phyloP scores from a whole-genome alignment of 306 rosid species.

The Quercus ilex region DNA sequence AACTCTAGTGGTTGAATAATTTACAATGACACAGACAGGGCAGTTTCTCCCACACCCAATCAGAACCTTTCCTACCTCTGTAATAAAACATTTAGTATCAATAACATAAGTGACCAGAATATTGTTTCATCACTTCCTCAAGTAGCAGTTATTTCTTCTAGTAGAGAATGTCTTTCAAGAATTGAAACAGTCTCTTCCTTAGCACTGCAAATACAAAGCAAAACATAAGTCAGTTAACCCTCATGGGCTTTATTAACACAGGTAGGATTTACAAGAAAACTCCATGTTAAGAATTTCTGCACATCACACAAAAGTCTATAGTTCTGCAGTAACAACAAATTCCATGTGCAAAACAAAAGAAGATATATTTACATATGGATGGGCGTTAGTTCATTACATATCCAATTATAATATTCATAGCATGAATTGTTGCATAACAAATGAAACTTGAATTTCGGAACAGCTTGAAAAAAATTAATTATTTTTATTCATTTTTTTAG shows the following conservation, averaged over 20 bases:
- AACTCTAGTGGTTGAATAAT: background rate
- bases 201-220: constrained; percentile 48
- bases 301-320: background rate
- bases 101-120: constrained; percentile 1
- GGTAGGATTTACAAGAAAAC: background rate
- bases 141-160: constrained; percentile 32
- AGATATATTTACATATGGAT: background rate
- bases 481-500: background rate
- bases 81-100: background rate
- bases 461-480: background rate
- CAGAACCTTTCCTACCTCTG: background rate
- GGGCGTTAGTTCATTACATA: background rate
- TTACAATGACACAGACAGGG: background rate
- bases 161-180: constrained; percentile 54
- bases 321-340: background rate
- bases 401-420: background rate
- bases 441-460: background rate
- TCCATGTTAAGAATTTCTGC: background rate
- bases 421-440: background rate
- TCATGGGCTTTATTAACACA: background rate
- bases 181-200: constrained; percentile 62
- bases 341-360: background rate
- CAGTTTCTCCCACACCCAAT: constrained; percentile 22
- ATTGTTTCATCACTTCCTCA: constrained; percentile 19
- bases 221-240: constrained; percentile 16